Base-by-base conservation (phyloP, 2,329 filamentous ascomycete genomes). In the Calonectria ilicicola region DNA sequence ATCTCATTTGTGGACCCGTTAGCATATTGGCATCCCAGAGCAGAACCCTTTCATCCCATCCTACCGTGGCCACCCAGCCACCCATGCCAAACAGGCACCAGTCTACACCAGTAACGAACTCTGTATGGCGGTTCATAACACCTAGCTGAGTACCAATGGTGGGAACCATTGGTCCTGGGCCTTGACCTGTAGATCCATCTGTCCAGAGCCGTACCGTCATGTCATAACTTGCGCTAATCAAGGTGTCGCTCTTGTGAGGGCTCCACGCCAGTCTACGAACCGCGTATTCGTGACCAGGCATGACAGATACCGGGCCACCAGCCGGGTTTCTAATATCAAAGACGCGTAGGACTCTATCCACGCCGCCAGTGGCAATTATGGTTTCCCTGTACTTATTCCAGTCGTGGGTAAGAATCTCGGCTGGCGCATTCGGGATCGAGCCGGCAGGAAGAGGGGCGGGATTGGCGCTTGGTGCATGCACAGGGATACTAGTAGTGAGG, bases 311-410 rank as follows among this genome's bases (percentile, higher is more conserved):
- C 0, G 96, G 95, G 0, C 95, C 95, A 6, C 89, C 91, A 6
- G 88, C 86, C 1, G 95, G 93, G 79, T 92, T 93, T 51, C 97
- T 90, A 56, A 98, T 93, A 83, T 99, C 97, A 80, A 98, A 98
- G 0, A 94, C 97, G 60, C 97, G 92, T 73, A 99, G 93, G 21
- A 93, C 86, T 67, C 94, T 91, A 83, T 99, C 97, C 4, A 98
- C 97, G 67, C 97, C 96, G 1, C 92, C 97, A 0, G 95, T 95
- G 0, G 97, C 97, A 67, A 99, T 87, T 29, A 98, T 88, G 0
- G 92, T 93, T 76, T 95, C 92, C 46, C 94, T 91, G 85, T 99
- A 99, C 85, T 99, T 99, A 86, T 99, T 99, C 97, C 97, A 99
- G 84, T 99, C 97, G 84, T 98, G 97, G 0, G 96, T 98, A 38